phyloP scores from a whole-genome alignment of 306 rosid species.

The Vigna hirtella region DNA sequence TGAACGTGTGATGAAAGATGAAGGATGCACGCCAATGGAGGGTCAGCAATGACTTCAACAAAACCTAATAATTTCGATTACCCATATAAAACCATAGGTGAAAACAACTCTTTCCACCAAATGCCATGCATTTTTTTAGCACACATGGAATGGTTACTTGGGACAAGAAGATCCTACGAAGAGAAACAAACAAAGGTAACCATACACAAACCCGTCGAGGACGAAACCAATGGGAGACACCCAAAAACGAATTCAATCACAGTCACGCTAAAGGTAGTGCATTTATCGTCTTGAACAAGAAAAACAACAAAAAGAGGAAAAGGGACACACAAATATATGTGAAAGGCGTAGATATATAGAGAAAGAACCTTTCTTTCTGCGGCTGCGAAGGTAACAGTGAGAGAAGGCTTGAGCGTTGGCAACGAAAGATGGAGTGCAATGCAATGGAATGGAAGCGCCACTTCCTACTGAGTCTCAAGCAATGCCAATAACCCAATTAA shows the following conservation, averaged over 20 bases:
- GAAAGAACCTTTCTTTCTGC: neutral
- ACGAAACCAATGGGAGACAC: neutral
- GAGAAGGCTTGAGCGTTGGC: neutral
- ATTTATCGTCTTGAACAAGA: slow-evolving; percentile 12
- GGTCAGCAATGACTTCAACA: neutral
- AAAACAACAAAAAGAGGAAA: slow-evolving; percentile 9
- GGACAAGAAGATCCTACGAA: neutral
- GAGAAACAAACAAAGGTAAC: neutral
- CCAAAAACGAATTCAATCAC: neutral
- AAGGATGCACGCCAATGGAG: neutral
- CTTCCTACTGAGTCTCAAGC: slow-evolving; percentile 13
- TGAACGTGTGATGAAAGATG: neutral
- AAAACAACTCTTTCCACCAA: neutral
- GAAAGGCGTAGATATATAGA: neutral
- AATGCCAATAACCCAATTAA: slow-evolving; percentile 12
- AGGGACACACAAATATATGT: neutral
- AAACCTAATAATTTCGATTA: neutral
- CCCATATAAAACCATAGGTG: neutral
- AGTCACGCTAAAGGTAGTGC: slow-evolving; percentile 2
- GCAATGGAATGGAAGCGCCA: neutral
- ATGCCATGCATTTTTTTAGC: neutral
- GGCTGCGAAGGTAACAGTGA: neutral
- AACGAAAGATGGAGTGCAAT: neutral
- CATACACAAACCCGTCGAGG: neutral
- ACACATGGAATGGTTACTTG: neutral